Conservation (phyloP, 2,329 filamentous ascomycete species). For the Didymella lethalis region DNA sequence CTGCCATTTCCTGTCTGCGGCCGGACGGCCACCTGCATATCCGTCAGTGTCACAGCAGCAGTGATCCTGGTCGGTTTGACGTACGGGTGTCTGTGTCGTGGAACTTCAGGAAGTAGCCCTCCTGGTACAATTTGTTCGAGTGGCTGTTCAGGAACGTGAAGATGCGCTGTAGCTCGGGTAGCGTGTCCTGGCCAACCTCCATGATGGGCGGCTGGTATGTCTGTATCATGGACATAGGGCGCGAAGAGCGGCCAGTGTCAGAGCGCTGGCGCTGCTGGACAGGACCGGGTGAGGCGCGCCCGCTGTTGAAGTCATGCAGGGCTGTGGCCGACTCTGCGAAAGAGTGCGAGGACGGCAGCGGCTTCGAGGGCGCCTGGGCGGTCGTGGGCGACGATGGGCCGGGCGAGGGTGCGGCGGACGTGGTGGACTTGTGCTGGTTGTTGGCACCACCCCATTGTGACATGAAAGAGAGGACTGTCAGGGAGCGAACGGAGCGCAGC, state of each 20-base stretch:
- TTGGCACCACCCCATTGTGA: constrained; percentile 71
- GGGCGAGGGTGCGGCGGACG: constrained; percentile 37
- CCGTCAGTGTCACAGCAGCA: constrained; percentile 32
- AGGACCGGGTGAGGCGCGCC: constrained; percentile 41
- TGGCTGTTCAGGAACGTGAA: constrained; percentile 95
- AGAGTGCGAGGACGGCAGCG: constrained; percentile 29
- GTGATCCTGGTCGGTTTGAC: constrained; percentile 49
- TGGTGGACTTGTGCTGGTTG: constrained; percentile 42
- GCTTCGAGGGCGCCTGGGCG: constrained; percentile 40
- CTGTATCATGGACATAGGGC: constrained; percentile 86
- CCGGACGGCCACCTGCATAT: constrained; percentile 79
- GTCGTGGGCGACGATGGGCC: constrained; percentile 47
- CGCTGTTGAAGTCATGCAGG: constrained; percentile 40
- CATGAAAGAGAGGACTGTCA: constrained; percentile 85
- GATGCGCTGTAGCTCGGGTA: constrained; percentile 92
- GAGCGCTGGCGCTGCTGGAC: constrained; percentile 52
- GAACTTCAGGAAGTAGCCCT: constrained; percentile 96
- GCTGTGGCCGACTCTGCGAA: constrained; percentile 43
- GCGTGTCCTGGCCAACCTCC: constrained; percentile 83
- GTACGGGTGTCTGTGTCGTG: constrained; percentile 92
- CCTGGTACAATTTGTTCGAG: constrained; percentile 94
- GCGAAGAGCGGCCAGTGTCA: constrained; percentile 63
- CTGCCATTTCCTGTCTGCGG: constrained; percentile 86
- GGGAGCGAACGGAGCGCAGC: constrained; percentile 34
- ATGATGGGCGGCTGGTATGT: constrained; percentile 85